phyloP scores from a whole-genome alignment of 2,329 filamentous ascomycete species.

The Colletotrichum sp. region DNA sequence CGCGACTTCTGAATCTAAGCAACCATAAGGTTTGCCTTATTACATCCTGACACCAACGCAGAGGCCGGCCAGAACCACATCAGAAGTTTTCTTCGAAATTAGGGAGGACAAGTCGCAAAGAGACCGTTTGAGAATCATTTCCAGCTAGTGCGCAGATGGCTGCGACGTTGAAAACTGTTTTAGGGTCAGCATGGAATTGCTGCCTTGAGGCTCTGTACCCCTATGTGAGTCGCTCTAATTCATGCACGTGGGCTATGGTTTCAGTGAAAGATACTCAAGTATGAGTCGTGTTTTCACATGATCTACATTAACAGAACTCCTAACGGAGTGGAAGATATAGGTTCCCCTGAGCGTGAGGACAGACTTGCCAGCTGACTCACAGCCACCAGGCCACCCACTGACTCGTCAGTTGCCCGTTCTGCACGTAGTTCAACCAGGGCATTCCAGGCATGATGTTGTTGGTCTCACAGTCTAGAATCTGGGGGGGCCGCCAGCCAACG shows the following conservation, averaged over 20 bases:
- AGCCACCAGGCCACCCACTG: neutral
- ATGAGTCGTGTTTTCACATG: neutral
- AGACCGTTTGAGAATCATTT: neutral
- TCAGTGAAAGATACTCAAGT: neutral
- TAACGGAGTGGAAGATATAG: neutral
- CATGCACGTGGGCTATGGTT: neutral
- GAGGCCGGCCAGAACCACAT: neutral
- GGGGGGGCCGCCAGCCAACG: neutral
- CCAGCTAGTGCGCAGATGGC: neutral
- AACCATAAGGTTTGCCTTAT: neutral
- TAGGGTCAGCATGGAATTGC: neutral
- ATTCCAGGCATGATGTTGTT: neutral
- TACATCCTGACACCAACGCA: neutral
- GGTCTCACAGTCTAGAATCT: neutral
- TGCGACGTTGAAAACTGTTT: neutral
- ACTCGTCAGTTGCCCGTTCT: neutral
- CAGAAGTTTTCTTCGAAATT: neutral
- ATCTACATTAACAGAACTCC: neutral
- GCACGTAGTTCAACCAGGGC: neutral
- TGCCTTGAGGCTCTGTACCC: neutral
- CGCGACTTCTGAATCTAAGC: neutral
- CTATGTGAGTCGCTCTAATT: neutral
- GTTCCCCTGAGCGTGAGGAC: neutral
- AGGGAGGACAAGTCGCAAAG: neutral
- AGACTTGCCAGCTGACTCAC: neutral